Percentiles rank a stretch among this genome's conserved stretches.
Evolutionary conservation across 2,329 filamentous ascomycete genomes (phyloP).

Genomic region (Talaromyces sp.): DNA sequence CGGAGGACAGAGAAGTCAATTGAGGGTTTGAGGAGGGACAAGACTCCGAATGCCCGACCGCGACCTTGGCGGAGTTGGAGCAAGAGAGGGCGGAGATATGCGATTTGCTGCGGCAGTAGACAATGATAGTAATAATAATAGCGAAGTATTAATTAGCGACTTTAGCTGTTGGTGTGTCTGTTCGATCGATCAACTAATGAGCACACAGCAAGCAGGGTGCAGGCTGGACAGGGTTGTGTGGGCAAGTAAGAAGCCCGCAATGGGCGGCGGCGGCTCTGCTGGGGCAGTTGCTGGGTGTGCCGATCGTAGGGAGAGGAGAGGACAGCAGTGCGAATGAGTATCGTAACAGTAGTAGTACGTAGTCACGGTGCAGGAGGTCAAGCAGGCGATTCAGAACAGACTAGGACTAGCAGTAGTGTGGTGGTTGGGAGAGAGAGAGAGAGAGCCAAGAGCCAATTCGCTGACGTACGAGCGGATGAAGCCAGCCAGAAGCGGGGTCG

Average conservation of each 20-base stretch:
- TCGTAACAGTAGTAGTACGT: no score
- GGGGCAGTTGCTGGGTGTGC: no score
- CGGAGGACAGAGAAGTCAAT: background rate
- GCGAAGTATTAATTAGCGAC: background rate
- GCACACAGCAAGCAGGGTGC: background rate
- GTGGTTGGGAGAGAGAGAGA: background rate
- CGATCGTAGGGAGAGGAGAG: background rate
- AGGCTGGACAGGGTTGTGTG: background rate
- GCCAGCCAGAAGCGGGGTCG: slow-evolving; percentile 9
- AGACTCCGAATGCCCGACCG: background rate
- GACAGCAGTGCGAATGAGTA: background rate
- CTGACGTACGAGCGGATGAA: slow-evolving; percentile 9
- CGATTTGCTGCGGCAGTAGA: background rate
- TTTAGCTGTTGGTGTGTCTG: background rate
- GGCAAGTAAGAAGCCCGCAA: background rate
- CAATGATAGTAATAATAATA: background rate
- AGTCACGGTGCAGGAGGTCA: background rate
- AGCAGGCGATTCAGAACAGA: no score
- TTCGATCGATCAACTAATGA: no score
- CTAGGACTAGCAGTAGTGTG: no score
- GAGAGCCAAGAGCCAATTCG: background rate
- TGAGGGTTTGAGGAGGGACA: background rate
- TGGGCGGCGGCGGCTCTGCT: background rate
- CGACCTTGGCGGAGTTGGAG: slow-evolving; percentile 1
- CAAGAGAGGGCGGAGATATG: background rate